Evolutionary conservation across 805 yeast genomes (phyloP), one percentile per base, ranked within the genome.

Genomic region (Nakazawaea wyomingensis): DNA sequence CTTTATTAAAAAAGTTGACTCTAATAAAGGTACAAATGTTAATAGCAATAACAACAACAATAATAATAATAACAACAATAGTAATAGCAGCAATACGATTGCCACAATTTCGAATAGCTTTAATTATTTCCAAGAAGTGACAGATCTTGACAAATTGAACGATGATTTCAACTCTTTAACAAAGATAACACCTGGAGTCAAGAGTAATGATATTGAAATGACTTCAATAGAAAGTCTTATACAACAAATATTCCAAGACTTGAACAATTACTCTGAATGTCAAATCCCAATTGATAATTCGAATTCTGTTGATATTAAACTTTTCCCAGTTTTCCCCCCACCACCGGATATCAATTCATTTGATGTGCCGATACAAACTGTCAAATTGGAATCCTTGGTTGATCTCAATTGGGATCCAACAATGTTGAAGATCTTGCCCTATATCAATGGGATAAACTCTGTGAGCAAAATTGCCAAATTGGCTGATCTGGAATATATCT

Each of bases 391-490:
- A 22, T 66, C 75, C 30, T 68, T 93, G 48, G 81, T 87, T 34
- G 99, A 93, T 60, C 83, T 85, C 7, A 83, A 85, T 54, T 93
- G 99, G 97, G 99, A 93, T 61, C 97, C 97, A 1, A 91, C 98
- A 2, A 84, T 93, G 93, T 69, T 88, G 36, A 82, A 85, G 51
- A 85, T 93, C 19, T 64, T 87, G 9, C 96, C 96, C 0, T 84
- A 71, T 51, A 87, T 93, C 39, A 79, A 93, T 54, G 99, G 99
- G 1, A 70, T 89, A 38, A 91, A 91, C 58, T 85, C 93, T 5
- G 78, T 93, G 16, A 71, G 78, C 29, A 72, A 74, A 43, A 91
- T 95, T 30, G 78, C 96, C 16, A 77, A 78, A 40, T 61, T 89
- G 40, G 87, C 96, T 1, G 80, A 85, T 53, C 83, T 96, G 30